Evolutionary conservation across 495 filamentous ascomycete genomes (phyloP), one percentile per base, ranked within the genome.

Genomic region (Trichoderma asperelloides): DNA sequence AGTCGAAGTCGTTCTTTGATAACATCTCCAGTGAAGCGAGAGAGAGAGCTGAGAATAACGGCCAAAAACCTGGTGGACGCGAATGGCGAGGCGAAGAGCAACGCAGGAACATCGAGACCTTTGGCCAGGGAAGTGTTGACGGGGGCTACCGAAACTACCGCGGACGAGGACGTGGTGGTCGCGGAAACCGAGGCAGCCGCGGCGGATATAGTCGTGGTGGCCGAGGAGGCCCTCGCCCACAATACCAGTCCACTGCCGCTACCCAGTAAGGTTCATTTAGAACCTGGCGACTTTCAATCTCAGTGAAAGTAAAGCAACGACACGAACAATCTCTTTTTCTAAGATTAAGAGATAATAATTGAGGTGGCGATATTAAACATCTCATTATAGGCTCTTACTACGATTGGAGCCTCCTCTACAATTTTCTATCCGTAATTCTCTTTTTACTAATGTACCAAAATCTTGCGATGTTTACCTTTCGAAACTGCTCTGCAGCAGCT

Each of bases 81-180:
- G 92, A 96, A 74, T 96, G 94, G 87, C 86, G 95, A 62, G 88
- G 87, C 21, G 93, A 97, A 75, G 95, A 99, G 75, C 88, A 92
- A 70, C 92, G 89, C 77, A 91, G 91, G 76, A 99, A 99, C 74
- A 87, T 99, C 68, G 95, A 99, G 78, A 99, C 95, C 0, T 99
- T 99, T 71, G 95, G 95, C n/a, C 92, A 96, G 76, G 93, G 94
- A 55, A 97, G 92, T 70, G 94, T 99, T 21, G 95, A 99, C 72
- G 85, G 83, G 68, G 87, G 89, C 7, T 93, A 90, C 71, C 86
- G 91, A 16, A 88, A 90, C 66, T 89, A 87, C 66, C 91, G 86
- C 62, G 87, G 89, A 21, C 84, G 90, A 51, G 88, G 89, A 25
- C 82, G 89, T 63, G 88, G 89, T 30, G 88, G 89, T 30, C 85